Evolutionary conservation across 2,329 filamentous ascomycete species (phyloP).

Genomic region (Metarhizium brunneum): DNA sequence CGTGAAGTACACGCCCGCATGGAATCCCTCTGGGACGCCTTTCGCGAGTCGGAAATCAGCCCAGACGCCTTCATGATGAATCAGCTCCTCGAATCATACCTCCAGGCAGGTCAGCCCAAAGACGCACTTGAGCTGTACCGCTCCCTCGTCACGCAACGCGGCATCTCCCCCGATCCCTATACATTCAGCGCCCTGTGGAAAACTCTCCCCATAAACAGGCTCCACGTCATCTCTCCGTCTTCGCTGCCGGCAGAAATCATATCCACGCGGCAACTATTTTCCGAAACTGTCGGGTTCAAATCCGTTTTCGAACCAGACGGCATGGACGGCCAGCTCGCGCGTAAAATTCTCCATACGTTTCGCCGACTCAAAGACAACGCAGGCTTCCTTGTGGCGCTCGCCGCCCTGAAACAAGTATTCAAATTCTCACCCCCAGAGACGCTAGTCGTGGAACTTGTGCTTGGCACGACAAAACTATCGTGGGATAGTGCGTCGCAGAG

Average conservation of each 20-base stretch:
- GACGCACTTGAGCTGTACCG: constrained; percentile 48
- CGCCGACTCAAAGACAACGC: constrained; percentile 33
- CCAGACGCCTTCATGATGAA: constrained; percentile 72
- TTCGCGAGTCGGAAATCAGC: constrained; percentile 53
- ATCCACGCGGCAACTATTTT: constrained; percentile 33
- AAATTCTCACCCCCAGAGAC: constrained; percentile 34
- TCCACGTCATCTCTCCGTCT: constrained; percentile 24
- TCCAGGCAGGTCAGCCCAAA: constrained; percentile 46
- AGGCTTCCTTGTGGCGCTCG: constrained; percentile 36
- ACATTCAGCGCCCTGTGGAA: constrained; percentile 63
- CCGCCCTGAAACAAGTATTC: constrained; percentile 33
- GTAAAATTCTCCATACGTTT: constrained; percentile 41
- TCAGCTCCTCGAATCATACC: constrained; percentile 60
- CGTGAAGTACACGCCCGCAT: constrained; percentile 50
- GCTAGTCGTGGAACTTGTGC: constrained; percentile 36
- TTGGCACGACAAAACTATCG: constrained; percentile 34
- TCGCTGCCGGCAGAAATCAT: constrained; percentile 20
- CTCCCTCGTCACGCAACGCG: constrained; percentile 38
- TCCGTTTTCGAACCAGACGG: constrained; percentile 33
- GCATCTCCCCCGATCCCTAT: constrained; percentile 52
- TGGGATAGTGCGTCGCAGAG: constrained; percentile 32
- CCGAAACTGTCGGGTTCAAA: constrained; percentile 38
- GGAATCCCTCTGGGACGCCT: constrained; percentile 51
- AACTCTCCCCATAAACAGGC: constrained; percentile 41
- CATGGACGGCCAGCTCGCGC: constrained; percentile 37